Percentiles rank a stretch among this genome's conserved stretches.
Conservation (phyloP, 2,329 filamentous ascomycete genomes). For the Simplicillium sp. region DNA sequence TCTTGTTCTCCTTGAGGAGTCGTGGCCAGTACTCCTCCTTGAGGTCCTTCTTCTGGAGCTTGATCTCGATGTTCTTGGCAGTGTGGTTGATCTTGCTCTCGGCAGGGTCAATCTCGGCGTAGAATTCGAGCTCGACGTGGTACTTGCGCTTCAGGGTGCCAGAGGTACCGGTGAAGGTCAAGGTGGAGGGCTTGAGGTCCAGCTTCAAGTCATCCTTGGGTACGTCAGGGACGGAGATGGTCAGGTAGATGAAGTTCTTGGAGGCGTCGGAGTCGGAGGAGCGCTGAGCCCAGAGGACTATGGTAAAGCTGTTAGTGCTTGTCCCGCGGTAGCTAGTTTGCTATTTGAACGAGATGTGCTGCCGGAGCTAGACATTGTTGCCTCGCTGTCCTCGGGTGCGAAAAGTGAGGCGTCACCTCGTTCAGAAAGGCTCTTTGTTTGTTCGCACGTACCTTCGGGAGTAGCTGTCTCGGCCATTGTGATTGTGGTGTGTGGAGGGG, state of each 20-base stretch:
- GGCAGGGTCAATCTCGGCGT: constrained; percentile 76
- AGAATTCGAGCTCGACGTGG: constrained; percentile 79
- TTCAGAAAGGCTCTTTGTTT: neutral
- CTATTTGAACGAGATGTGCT: too few species aligned
- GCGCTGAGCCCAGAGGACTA: constrained; percentile 97
- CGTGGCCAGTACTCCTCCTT: constrained; percentile 94
- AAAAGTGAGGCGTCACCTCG: neutral
- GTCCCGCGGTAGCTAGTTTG: neutral
- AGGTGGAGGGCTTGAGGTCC: constrained; percentile 65
- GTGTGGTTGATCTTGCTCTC: constrained; percentile 85
- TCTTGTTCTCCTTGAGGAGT: constrained; percentile 81
- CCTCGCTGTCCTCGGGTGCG: neutral
- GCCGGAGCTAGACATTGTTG: neutral
- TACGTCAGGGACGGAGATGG: constrained; percentile 82
- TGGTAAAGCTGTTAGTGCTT: neutral
- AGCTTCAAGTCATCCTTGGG: constrained; percentile 67
- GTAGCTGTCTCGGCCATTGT: constrained; percentile 20
- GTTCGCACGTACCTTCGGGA: constrained; percentile 25
- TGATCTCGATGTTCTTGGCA: constrained; percentile 76
- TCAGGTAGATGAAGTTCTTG: constrained; percentile 94
- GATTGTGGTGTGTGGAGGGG: constrained; percentile 4
- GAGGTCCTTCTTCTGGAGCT: constrained; percentile 94
- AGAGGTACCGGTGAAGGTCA: constrained; percentile 77
- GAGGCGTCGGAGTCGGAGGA: constrained; percentile 68
- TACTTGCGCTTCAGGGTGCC: constrained; percentile 80